Evolutionary conservation across 768 basidiomycete species (phyloP).

Genomic region (Leccinum broughii): DNA sequence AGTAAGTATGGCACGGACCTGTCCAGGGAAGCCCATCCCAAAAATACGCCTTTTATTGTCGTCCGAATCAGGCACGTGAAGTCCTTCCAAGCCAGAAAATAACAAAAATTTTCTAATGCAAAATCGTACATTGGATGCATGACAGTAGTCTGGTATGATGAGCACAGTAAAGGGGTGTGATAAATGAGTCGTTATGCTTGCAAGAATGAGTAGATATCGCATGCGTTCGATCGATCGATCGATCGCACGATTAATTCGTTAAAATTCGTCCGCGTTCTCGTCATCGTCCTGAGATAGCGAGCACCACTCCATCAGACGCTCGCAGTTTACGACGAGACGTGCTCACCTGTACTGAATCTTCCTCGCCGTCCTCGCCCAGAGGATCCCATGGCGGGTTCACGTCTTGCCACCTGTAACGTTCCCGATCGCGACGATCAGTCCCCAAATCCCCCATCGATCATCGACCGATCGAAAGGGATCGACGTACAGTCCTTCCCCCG

Average conservation of each 20-base stretch:
- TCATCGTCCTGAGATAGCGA: background rate
- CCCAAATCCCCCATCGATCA: background rate
- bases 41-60: background rate
- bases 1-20: background rate
- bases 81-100: background rate
- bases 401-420: slow-evolving; percentile 24
- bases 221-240: background rate
- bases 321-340: no score
- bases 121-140: background rate
- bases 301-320: background rate
- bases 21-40: background rate
- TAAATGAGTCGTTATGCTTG: slow-evolving; percentile 1
- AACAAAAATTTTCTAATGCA: background rate
- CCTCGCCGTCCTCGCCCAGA: slow-evolving; percentile 27
- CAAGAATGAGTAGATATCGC: background rate
- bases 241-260: background rate
- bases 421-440: background rate
- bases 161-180: background rate
- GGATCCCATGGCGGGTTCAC: slow-evolving; percentile 22
- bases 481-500: slow-evolving; percentile 23
- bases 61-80: background rate
- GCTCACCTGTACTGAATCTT: slow-evolving; percentile 20
- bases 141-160: background rate
- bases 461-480: background rate
- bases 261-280: background rate